These are phyloP conservation scores for Eucalyptus urophylla DNA, from an alignment of 345 rosid species.

Conservation along the genomic window DNA sequence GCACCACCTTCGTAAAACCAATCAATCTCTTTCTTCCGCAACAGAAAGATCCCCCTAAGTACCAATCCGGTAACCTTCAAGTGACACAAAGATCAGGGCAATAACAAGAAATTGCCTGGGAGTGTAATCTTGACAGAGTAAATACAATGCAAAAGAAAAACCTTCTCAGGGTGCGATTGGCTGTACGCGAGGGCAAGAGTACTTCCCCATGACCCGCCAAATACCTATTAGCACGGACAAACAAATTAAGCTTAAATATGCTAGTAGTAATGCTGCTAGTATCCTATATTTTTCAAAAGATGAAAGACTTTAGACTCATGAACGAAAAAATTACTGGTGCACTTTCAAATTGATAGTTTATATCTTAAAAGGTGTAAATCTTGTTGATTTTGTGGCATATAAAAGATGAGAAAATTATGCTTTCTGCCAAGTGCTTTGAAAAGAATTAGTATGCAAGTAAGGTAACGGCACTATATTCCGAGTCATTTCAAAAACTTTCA, in stretches of 20 bases:
- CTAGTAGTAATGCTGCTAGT: not conserved
- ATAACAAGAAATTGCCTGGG: not conserved
- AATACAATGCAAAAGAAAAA: not conserved
- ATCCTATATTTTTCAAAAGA: not conserved
- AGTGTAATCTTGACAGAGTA: not conserved
- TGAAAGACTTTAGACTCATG: not conserved
- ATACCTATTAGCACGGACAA: conserved; percentile 35
- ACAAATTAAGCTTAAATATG: not conserved
- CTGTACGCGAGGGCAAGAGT: conserved; percentile 86
- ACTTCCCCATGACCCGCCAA: conserved; percentile 99
- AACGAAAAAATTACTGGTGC: not conserved
- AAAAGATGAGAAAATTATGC: not conserved
- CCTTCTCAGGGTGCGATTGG: conserved; percentile 86
- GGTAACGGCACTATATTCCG: not conserved
- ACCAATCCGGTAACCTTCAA: conserved; percentile 79
- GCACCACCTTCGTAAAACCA: conserved; percentile 99
- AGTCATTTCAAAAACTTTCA: not conserved
- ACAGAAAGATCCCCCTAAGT: conserved; percentile 82
- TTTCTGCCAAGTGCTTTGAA: not conserved
- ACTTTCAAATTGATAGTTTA: not conserved
- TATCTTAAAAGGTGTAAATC: not conserved
- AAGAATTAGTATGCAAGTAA: not conserved
- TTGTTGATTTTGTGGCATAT: not conserved
- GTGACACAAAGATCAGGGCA: not conserved
- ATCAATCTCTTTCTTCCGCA: conserved; percentile 90